A percentile compares a stretch with the other conserved stretches of the same genome.
Conservation (phyloP, 2,329 filamentous ascomycete genomes). For the Pestalotiopsis fici region DNA sequence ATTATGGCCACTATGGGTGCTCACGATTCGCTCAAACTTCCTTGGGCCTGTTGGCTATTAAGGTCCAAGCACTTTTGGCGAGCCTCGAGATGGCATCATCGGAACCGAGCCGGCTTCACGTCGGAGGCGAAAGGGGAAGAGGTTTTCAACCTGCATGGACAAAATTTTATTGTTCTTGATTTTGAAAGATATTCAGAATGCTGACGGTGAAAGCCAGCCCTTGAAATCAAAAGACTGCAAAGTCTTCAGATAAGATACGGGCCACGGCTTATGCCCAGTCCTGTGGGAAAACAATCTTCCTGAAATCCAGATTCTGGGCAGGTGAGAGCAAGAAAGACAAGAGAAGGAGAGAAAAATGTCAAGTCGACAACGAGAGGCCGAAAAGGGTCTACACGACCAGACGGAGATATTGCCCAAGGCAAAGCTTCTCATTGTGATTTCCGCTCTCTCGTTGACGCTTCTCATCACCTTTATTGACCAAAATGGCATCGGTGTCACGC, state of each 20-base stretch:
- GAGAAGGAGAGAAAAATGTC: not conserved
- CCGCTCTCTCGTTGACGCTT: conserved; percentile 28
- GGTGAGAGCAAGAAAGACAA: not conserved
- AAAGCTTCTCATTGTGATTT: conserved; percentile 29
- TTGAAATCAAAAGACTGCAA: not conserved
- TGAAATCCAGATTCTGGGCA: no score
- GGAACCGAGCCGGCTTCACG: not conserved
- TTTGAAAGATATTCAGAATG: not conserved
- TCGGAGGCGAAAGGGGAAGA: not conserved
- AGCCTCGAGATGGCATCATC: conserved; percentile 1
- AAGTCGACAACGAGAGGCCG: conserved; percentile 7
- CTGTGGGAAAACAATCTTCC: not conserved
- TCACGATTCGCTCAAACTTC: not conserved
- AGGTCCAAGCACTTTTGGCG: not conserved
- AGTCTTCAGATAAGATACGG: not conserved
- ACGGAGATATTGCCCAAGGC: conserved; percentile 27
- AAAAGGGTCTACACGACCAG: conserved; percentile 10
- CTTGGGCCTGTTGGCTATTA: not conserved
- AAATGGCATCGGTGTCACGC: conserved; percentile 31
- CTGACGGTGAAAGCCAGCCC: not conserved
- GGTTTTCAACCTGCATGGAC: not conserved
- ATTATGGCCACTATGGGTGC: not conserved
- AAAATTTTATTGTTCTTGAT: not conserved
- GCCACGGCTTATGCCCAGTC: not conserved
- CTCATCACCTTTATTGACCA: conserved; percentile 38